A percentile compares a stretch with the other conserved stretches of the same genome.
phyloP scores from a whole-genome alignment of 2,329 filamentous ascomycete species.

The Aspergillus flavus region DNA sequence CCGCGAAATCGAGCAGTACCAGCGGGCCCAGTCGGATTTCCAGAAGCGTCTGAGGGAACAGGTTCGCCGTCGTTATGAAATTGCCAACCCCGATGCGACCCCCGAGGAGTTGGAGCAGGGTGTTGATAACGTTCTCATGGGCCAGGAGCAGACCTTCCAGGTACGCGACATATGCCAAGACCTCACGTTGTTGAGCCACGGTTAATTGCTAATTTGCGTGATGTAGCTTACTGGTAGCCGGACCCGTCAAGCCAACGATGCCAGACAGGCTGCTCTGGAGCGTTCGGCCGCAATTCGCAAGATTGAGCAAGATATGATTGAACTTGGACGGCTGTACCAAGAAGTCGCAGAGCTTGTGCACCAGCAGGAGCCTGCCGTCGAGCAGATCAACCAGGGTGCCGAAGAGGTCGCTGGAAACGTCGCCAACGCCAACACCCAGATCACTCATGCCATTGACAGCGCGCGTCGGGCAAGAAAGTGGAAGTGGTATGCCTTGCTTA shows the following conservation, averaged over 20 bases:
- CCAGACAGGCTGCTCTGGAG: constrained; percentile 74
- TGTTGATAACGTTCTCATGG: constrained; percentile 66
- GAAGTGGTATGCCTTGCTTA: constrained; percentile 95
- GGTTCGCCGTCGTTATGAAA: constrained; percentile 86
- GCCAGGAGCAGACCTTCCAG: constrained; percentile 76
- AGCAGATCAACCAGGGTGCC: constrained; percentile 81
- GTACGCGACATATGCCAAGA: constrained; percentile 55
- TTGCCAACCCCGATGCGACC: constrained; percentile 79
- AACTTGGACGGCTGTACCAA: constrained; percentile 84
- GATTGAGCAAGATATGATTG: constrained; percentile 87
- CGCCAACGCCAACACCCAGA: constrained; percentile 80
- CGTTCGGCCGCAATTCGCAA: constrained; percentile 87
- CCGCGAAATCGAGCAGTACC: constrained; percentile 78
- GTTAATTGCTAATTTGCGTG: not conserved
- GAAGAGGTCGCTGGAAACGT: constrained; percentile 85
- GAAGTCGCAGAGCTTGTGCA: constrained; percentile 84
- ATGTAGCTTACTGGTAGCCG: constrained; percentile 38
- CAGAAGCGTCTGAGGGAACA: constrained; percentile 78
- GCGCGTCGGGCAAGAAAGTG: constrained; percentile 80
- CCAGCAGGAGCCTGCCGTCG: constrained; percentile 80
- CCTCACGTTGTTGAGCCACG: not conserved
- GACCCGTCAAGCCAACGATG: constrained; percentile 78
- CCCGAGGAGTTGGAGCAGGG: constrained; percentile 77
- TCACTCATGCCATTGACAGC: constrained; percentile 78
- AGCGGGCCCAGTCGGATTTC: constrained; percentile 77